Conservation (phyloP, 2,329 filamentous ascomycete species). For the Aspergillus thermomutatus region DNA sequence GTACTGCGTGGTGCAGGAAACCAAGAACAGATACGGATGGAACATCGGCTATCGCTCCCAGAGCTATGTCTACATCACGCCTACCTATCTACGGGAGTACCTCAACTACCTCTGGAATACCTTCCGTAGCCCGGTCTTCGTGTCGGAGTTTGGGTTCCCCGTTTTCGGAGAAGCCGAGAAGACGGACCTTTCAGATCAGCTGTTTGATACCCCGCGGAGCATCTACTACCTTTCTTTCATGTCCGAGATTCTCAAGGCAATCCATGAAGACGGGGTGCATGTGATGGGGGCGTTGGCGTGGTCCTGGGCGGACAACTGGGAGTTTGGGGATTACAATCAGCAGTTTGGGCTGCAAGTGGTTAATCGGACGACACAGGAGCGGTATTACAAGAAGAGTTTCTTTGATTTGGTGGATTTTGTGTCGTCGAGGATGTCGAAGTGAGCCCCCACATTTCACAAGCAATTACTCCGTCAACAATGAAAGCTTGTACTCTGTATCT, state of each 20-base stretch:
- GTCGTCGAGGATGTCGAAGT: not conserved
- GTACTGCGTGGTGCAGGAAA: conserved; percentile 52
- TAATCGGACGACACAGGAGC: conserved; percentile 51
- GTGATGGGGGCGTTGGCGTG: conserved; percentile 55
- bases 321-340: conserved; percentile 50
- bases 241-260: conserved; percentile 53
- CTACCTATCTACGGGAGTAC: conserved; percentile 44
- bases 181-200: conserved; percentile 46
- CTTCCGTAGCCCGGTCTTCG: conserved; percentile 47
- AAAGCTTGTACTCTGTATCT: too few relatives aligned
- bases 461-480: too few relatives aligned
- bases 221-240: conserved; percentile 55
- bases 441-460: too few relatives aligned
- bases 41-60: conserved; percentile 56
- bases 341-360: conserved; percentile 58
- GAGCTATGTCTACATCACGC: conserved; percentile 58
- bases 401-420: conserved; percentile 56
- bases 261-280: conserved; percentile 55
- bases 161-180: conserved; percentile 43
- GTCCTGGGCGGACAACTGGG: conserved; percentile 54
- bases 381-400: conserved; percentile 57
- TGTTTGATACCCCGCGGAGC: conserved; percentile 53
- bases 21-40: conserved; percentile 52
- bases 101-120: conserved; percentile 60
- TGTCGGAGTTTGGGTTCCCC: conserved; percentile 58